These are phyloP conservation scores for Lipomyces spencermartinsiae DNA, from an alignment of 805 yeast genomes.

Conservation along the genomic window DNA sequence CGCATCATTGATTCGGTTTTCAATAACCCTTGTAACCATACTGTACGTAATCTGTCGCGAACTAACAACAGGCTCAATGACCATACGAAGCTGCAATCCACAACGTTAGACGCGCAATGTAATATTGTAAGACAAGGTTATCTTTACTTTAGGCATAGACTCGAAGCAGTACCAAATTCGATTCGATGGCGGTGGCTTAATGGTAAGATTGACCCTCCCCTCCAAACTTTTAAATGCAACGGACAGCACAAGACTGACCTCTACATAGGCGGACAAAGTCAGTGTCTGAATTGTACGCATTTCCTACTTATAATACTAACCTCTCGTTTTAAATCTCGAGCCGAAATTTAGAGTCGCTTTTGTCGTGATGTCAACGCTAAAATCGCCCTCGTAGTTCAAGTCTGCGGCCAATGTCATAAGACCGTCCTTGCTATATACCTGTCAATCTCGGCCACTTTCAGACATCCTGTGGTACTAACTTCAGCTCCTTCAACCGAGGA, in stretches of 20 bases:
- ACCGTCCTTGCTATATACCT: slow-evolving; percentile 66
- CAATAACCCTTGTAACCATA: slow-evolving; percentile 79
- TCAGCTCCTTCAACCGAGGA: slow-evolving; percentile 69
- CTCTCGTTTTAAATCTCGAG: slow-evolving; percentile 67
- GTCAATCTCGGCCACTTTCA: background rate
- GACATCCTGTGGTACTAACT: slow-evolving; percentile 42
- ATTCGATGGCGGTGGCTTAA: slow-evolving; percentile 90
- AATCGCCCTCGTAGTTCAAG: slow-evolving; percentile 75
- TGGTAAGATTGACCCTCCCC: slow-evolving; percentile 71
- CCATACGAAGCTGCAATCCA: slow-evolving; percentile 23
- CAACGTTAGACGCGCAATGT: background rate
- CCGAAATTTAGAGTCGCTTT: slow-evolving; percentile 79
- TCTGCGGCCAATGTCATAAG: slow-evolving; percentile 65
- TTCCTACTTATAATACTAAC: slow-evolving; percentile 7
- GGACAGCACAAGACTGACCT: slow-evolving; percentile 74
- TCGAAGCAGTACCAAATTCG: slow-evolving; percentile 91
- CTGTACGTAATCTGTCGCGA: slow-evolving; percentile 79
- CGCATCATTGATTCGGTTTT: slow-evolving; percentile 77
- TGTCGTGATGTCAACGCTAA: slow-evolving; percentile 78
- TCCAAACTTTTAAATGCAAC: slow-evolving; percentile 70
- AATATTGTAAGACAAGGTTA: background rate
- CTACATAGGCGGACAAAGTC: slow-evolving; percentile 43
- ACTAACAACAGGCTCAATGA: slow-evolving; percentile 90
- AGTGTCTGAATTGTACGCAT: background rate
- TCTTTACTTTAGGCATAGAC: slow-evolving; percentile 61